Evolutionary conservation across 768 basidiomycete genomes (phyloP), one percentile per base, ranked within the genome.

Genomic region (Boletellus emodensis): DNA sequence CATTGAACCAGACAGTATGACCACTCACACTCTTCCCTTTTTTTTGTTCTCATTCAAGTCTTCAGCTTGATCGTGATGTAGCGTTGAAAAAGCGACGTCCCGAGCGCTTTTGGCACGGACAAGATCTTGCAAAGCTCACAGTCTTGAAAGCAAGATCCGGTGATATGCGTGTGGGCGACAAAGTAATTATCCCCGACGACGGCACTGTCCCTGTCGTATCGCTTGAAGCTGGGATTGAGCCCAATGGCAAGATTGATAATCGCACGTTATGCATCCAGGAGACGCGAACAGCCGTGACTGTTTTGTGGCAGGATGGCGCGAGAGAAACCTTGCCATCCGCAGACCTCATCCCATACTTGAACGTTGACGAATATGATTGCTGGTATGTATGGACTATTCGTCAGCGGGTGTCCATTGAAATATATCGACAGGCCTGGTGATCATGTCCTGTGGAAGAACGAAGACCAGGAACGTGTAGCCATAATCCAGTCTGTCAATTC

Each of bases 341-440:
- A 10, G 76, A 83, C 18, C 70, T 94, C 17, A 82, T 94, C 38
- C 92, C 91, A 3, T 87, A 94, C 63, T 65, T 87, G 45, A 90
- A 90, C 53, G 81, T 91, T 10, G 94, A 95, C 65, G 94, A 96
- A 69, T 90, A 89, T 64, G 94, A 92, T 64, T 90, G 85, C 66
- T 94, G 89, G 88, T 89, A 57, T 60, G 84, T 67, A 26, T 20
- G 12, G 10, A 11, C 44, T 39, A 4, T 9, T 50, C 41, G 8
- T 40, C 17, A 26, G 39, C 17, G 10, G 10, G 28, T 24, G 10
- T 43, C 38, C 35, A 22, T 49, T 58, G 51, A 61, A 26, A 50
- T 44, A 46, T 46, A 12, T 55, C 33, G 45, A 17, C 46, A 92
- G 90, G 91, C 94, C 94, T 6, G 94, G 94, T 15, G 92, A 97